Base-by-base conservation (phyloP, 2,329 filamentous ascomycete species). In the Geosmithia putterillii region DNA sequence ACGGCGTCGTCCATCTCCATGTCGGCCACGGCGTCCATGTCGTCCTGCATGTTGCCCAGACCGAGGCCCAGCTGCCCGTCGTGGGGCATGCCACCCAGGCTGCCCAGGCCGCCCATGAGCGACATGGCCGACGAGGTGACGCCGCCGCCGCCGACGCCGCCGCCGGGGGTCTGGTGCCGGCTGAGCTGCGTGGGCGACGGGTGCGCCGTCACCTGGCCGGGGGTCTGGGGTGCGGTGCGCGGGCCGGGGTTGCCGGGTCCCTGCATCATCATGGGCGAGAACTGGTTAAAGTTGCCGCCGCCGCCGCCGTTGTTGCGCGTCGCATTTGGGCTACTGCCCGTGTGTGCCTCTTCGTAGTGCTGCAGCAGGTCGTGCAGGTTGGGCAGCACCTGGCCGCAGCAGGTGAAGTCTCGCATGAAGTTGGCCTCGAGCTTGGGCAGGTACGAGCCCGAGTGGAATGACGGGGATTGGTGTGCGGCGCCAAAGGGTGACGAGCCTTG, bases 1-100 rank as follows among this genome's bases (percentile, higher is more conserved):
- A 85, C 71, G 7, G 80, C 88, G 55, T 96, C 90, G 56, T 96
- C 90, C 82, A 96, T 85, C 56, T 96, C 90, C 90, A 96, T 95
- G 56, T 94, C 87, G 42, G 87, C 88, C 23, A 94, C 77, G 17
- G 86, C 79, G 55, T 94, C 89, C 69, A 94, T 79, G 47, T 94
- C 83, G 46, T 82, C 64, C 21, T 57, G 55, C 36, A 63, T 47
- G 43, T 56, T 62, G 40, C 28, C 21, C 15, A 52, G 53, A 35
- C 50, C 68, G 45, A 74, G 63, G 44, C 66, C 63, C 7, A 62
- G 61, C 45, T 69, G 56, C 50, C 69, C 64, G 42, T 67, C 63
- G 37, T 63, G 43, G 40, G 54, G 54, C 37, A 57, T 55, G 10
- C 52, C 39, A 15, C 48, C 52, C 12, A 50, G 38, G 23, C 45